Conservation (phyloP, 2,329 filamentous ascomycete species). For the Chaetomiaceae sp. region DNA sequence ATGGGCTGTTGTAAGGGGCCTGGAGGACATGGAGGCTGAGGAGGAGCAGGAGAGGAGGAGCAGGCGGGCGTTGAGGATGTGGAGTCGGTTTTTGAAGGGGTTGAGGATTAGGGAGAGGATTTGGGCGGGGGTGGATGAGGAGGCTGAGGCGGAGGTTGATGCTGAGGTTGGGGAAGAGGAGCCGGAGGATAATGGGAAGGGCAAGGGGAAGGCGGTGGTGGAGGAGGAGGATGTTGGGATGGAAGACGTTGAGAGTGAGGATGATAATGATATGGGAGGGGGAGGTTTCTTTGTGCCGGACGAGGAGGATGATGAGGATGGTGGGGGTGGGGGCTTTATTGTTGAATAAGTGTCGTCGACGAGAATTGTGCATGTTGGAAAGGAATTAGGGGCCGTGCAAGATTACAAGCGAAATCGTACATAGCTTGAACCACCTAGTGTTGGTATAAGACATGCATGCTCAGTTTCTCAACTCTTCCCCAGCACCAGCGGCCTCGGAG, state of each 20-base stretch:
- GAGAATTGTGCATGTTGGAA: too few species aligned
- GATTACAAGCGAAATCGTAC: too few species aligned
- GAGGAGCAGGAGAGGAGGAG: slow-evolving; percentile 59
- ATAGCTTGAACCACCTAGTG: too few species aligned
- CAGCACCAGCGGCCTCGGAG: too few species aligned
- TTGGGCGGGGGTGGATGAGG: slow-evolving; percentile 51
- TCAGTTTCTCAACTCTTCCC: too few species aligned
- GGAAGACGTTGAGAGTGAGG: slow-evolving; percentile 26
- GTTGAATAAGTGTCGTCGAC: slow-evolving; percentile 15
- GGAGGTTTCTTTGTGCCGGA: slow-evolving; percentile 29
- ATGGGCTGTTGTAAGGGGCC: slow-evolving; percentile 59
- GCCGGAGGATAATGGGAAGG: slow-evolving; percentile 12
- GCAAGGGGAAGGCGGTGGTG: slow-evolving; percentile 24
- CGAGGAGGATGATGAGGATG: slow-evolving; percentile 17
- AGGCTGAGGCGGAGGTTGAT: slow-evolving; percentile 37
- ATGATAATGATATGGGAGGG: slow-evolving; percentile 28
- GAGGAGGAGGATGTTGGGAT: slow-evolving; percentile 19
- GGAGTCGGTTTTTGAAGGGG: slow-evolving; percentile 73
- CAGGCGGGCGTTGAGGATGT: slow-evolving; percentile 58
- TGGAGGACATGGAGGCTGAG: slow-evolving; percentile 62
- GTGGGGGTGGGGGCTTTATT: slow-evolving; percentile 21
- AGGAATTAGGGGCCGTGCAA: too few species aligned
- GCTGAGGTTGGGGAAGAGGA: background rate
- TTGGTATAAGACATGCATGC: too few species aligned
- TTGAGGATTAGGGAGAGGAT: slow-evolving; percentile 72